phyloP scores from a whole-genome alignment of 2,329 filamentous ascomycete genomes.

The Tympanopsis confertula region DNA sequence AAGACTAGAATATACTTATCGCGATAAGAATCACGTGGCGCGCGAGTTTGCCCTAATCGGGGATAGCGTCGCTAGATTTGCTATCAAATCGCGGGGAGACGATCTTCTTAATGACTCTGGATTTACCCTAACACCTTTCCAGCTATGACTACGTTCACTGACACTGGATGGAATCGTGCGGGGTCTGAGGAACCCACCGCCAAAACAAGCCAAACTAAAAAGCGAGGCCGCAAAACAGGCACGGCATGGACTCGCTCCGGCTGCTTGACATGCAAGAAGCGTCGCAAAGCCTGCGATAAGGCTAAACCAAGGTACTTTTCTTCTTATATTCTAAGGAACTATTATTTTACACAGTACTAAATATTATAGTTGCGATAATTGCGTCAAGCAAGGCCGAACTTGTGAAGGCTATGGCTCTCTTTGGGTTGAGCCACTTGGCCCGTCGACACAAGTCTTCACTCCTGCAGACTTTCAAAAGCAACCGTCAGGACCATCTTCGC shows the following conservation, averaged over 20 bases:
- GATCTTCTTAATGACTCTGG: no score
- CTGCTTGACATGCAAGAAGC: conserved; percentile 23
- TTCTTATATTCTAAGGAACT: conserved; percentile 5
- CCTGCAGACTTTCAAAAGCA: no score
- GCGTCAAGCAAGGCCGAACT: conserved; percentile 16
- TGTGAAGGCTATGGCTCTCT: conserved; percentile 23
- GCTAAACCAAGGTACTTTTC: conserved; percentile 17
- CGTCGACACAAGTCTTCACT: conserved; percentile 16
- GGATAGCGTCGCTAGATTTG: no score
- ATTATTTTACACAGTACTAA: background rate
- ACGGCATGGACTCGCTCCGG: conserved; percentile 21
- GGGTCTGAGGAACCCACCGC: no score
- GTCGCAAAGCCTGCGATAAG: conserved; percentile 23
- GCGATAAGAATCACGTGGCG: no score
- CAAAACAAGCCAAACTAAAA: no score
- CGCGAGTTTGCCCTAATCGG: no score
- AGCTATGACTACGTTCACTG: no score
- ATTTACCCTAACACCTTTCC: no score
- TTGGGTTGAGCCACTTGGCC: conserved; percentile 19
- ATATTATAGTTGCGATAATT: conserved; percentile 14
- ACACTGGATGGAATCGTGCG: no score
- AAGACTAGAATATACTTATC: no score
- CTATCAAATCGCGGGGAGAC: no score
- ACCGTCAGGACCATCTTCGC: conserved; percentile 7
- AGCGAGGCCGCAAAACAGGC: conserved; percentile 13